phyloP scores from a whole-genome alignment of 2,329 filamentous ascomycete species.

The Fonsecaea erecta region DNA sequence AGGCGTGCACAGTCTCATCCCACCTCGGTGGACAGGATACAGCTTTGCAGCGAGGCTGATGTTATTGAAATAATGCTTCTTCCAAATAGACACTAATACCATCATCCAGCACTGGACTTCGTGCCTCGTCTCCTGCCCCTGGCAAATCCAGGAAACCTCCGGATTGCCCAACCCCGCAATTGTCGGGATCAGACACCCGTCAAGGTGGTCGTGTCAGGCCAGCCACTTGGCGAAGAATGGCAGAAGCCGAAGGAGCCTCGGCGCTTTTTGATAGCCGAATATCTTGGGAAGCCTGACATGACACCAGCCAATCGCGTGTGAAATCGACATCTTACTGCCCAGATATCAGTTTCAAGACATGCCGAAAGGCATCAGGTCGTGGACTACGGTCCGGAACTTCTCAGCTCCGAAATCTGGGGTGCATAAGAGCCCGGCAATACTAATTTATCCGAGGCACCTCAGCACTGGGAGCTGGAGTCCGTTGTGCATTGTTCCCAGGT shows the following conservation, averaged over 20 bases:
- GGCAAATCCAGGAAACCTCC: background rate
- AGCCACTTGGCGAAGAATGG: background rate
- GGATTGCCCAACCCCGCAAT: background rate
- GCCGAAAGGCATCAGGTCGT: background rate
- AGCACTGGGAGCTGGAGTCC: background rate
- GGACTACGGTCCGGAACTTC: background rate
- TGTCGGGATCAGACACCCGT: background rate
- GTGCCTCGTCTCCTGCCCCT: background rate
- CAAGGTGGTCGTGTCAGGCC: background rate
- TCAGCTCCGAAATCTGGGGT: background rate
- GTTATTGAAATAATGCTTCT: no score
- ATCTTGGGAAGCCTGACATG: background rate
- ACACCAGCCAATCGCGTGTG: background rate
- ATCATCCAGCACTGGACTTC: no score
- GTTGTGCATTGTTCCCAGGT: background rate
- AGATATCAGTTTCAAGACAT: background rate
- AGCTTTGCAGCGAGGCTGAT: no score
- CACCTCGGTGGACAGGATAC: background rate
- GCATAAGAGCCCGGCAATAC: background rate
- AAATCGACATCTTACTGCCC: background rate
- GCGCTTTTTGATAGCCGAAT: background rate
- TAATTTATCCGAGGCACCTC: background rate
- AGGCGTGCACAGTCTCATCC: background rate
- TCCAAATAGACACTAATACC: no score
- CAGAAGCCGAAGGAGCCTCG: background rate